Conservation (phyloP, 2,329 filamentous ascomycete genomes). For the Beauveria sp. region DNA sequence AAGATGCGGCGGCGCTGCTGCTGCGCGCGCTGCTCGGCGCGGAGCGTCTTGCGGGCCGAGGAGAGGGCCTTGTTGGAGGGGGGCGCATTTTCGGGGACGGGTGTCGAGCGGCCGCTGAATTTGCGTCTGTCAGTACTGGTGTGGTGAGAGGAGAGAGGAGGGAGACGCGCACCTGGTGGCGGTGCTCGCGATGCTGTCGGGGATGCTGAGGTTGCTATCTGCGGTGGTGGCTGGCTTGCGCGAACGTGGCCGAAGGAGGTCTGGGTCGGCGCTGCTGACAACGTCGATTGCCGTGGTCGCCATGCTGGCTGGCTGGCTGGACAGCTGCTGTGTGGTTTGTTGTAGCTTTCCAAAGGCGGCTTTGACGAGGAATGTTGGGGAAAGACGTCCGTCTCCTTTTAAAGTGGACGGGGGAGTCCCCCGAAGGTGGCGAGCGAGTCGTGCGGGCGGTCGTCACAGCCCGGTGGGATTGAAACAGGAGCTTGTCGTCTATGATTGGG, state of each 20-base stretch:
- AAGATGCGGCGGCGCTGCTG: conserved; percentile 60
- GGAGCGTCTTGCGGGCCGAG: conserved; percentile 72
- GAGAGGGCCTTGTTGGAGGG: conserved; percentile 84
- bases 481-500: background rate
- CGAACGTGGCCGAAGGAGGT: conserved; percentile 37
- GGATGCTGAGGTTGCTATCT: conserved; percentile 26
- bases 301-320: conserved; percentile 15
- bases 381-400: background rate
- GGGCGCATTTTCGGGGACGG: conserved; percentile 81
- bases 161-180: conserved; percentile 34
- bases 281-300: conserved; percentile 21
- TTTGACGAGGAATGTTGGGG: background rate
- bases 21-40: conserved; percentile 59
- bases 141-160: background rate
- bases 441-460: background rate
- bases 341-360: no score
- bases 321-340: no score
- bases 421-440: background rate
- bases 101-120: conserved; percentile 65
- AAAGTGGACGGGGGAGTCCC: background rate
- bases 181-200: conserved; percentile 31
- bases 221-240: conserved; percentile 33
- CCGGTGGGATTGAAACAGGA: background rate
- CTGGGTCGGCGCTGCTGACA: conserved; percentile 30
- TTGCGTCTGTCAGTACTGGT: conserved; percentile 6